Base-by-base conservation (phyloP, 2,329 filamentous ascomycete genomes). In the Stromatinia cepivora region DNA sequence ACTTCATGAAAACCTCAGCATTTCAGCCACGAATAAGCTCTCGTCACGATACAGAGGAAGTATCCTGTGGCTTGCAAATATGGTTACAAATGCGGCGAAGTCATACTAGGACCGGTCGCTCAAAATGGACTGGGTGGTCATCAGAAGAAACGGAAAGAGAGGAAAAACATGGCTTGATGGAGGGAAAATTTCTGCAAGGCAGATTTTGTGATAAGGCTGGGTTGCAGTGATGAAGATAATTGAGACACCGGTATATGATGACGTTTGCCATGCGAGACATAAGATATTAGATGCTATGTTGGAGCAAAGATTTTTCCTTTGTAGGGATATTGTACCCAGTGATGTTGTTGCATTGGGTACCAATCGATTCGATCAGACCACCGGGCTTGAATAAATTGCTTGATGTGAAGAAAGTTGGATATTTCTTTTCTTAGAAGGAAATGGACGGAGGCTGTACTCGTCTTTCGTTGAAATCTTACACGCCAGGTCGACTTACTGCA, bases 51-150 rank as follows among this genome's bases (percentile, higher is more conserved):
- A 17, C 13, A 17, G 8, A 36, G 20, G 7, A 36, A 20, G 7
- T 3, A 22, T 50, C 10, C 9, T 8, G n/a, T 50, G 59, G 31
- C 59, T 25, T 63, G 22, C 8, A 15, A 8, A 63, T 3, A 25
- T 36, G 45, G 28, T 48, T 63, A n/a, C 22, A 50, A 36, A 50
- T 62, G 45, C 59, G 59, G 59, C 59, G 59, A 17, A 63, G 45
- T 50, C 31, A 31, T 25, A 42, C 1, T 7, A 22, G 39, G 34
- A 20, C 45, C 31, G 22, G 31, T 25, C 28, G 22, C 22, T 17
- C 28, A 31, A 6, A 3, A 25, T 36, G 45, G 13, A 25, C 45
- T 8, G 4, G 9, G 8, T 36, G 15, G 59, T 36, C 22, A 11
- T 28, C 10, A 22, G 6, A 61, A 34, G 4, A 45, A 42, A 45